Evolutionary conservation across 352 stramenopile genomes (phyloP), one percentile per base, ranked within the genome.

Genomic region (Hyaloperonospora brassicae): DNA sequence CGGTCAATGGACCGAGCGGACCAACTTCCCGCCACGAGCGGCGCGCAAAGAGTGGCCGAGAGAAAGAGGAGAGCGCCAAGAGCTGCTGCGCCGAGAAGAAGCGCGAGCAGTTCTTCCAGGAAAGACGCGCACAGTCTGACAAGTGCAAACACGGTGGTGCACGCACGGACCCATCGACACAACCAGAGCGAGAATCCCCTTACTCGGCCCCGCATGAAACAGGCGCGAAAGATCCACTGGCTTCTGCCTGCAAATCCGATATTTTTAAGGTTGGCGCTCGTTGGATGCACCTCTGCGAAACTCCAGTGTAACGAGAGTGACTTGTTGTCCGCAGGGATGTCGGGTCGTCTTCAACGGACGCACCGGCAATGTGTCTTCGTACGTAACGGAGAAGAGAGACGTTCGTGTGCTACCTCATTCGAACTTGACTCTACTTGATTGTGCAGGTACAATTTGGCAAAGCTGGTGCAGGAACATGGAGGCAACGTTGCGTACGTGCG

Each of bases 291-390:
- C 22, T 43, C 47, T 5, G 39, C 25, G 40, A 42, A 7, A 1
- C 41, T 51, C 3, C 35, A 10, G 27, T 57, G 21, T 51, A 31
- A 35, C 22, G 47, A 21, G n/a, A 35, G 25, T 49, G 30, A 14
- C 25, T 17, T 21, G 14, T 35, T 38, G 14, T 36, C 52, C 22
- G 34, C 47, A 93, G 79, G 80, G 83, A 27, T 93, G 83, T 46
- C 71, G 66, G 14, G 76, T 93, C 42, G 72, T 86, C 27, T 91
- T 93, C 53, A 90, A 93, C 48, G 80, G 83, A 4, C 76, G 78
- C 40, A 89, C 82, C 0, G 82, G 78, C 52, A 89, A 91, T 48
- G 66, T 93, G 7, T 89, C 83, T 7, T 87, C 80, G 80, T 93
- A 66, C 30, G 67, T 63, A 39, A 44, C 22, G 23, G 30, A 12